phyloP scores from a whole-genome alignment of 73 alveolate genomes.

The Urostyla sp. region DNA sequence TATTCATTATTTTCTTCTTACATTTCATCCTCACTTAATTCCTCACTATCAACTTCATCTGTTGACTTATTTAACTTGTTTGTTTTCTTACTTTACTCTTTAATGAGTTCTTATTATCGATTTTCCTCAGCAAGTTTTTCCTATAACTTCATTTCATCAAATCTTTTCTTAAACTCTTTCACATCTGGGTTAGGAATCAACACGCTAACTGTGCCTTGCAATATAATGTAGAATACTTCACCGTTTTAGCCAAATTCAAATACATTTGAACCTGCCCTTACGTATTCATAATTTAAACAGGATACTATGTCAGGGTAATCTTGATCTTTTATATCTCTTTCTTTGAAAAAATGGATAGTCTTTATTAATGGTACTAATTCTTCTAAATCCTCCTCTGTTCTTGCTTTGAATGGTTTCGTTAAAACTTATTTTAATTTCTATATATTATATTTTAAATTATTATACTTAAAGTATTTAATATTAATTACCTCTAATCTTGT shows the following conservation, averaged over 20 bases:
- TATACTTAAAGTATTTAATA: too few relatives aligned
- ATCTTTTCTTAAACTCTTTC: conserved; percentile 17
- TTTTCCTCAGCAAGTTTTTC: background rate
- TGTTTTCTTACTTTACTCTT: background rate
- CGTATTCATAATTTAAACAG: conserved; percentile 22
- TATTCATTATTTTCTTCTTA: background rate
- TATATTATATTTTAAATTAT: background rate
- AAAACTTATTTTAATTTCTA: conserved; percentile 5
- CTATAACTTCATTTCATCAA: background rate
- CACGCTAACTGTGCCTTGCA: conserved; percentile 63
- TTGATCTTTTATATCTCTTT: conserved; percentile 38
- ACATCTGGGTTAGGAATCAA: conserved; percentile 64
- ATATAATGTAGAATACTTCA: conserved; percentile 63
- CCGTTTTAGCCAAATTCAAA: conserved; percentile 63
- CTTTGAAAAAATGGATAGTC: conserved; percentile 40
- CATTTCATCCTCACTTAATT: background rate
- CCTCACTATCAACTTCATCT: background rate
- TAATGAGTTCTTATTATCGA: background rate
- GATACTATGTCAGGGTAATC: conserved; percentile 56
- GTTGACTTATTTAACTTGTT: background rate
- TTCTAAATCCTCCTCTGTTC: conserved; percentile 43
- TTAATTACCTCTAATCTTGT: too few relatives aligned
- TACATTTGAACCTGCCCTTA: conserved; percentile 16
- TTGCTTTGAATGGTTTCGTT: conserved; percentile 22
- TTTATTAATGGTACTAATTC: conserved; percentile 23